Evolutionary conservation across 2,329 filamentous ascomycete genomes (phyloP), one percentile per base, ranked within the genome.

Genomic region (Lachnellula suecica): DNA sequence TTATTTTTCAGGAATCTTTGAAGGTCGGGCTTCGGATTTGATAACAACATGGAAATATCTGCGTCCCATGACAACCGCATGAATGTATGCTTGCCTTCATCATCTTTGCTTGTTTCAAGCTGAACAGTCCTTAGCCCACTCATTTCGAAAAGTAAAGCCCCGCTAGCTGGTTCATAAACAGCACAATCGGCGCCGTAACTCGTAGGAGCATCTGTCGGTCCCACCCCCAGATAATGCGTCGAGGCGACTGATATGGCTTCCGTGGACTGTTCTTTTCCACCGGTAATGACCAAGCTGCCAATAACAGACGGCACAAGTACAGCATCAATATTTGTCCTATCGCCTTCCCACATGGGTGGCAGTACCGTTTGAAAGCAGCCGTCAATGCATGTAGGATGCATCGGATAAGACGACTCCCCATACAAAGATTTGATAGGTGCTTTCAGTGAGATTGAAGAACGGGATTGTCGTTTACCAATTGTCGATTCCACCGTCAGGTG

Each of bases 1-100:
- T n/a, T n/a, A n/a, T n/a, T n/a, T n/a, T n/a, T n/a, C n/a, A n/a
- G n/a, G n/a, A n/a, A n/a, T n/a, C n/a, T n/a, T n/a, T n/a, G n/a
- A n/a, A n/a, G n/a, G n/a, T n/a, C n/a, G n/a, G n/a, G n/a, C 69
- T 1, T 71, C 44, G 0, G 72, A 51, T 44, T 74, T 68, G 17
- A 51, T 27, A 34, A 49, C 62, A 43, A 37, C 53, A 49, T 9
- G 44, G 41, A 42, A 63, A 41, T 49, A 60, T 59, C 8, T 61
- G 54, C 11, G 61, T 59, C 49, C 56, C 61, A 11, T 59, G 25
- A 13, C 54, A 34, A 3, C 47, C 42, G 23, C 47, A 51, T 31
- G 52, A 51, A 63, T 8, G 51, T 47, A 15, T 59, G 53, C 5
- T 20, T 15, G 11, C 53, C 42, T 24, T 44, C 23, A 1, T 44